Conservation (phyloP, 108 stramenopile species). For the Cyclostephanos invisitatus region DNA sequence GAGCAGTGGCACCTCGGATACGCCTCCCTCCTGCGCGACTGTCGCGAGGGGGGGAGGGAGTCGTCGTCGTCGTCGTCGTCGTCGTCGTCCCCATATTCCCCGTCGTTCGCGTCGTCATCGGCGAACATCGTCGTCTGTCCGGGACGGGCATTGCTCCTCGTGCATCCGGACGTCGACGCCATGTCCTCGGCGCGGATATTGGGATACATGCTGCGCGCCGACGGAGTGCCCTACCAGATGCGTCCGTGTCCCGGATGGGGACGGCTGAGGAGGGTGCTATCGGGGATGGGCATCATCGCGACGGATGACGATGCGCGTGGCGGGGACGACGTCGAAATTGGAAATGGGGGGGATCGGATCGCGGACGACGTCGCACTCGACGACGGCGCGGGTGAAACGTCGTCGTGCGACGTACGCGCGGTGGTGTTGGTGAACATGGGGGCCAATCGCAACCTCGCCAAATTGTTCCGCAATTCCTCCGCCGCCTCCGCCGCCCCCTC, state of each 20-base stretch:
- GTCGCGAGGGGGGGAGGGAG: slow-evolving; percentile 30
- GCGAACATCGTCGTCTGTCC: neutral
- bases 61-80: neutral
- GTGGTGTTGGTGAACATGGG: slow-evolving; percentile 78
- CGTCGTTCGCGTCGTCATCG: too few species aligned
- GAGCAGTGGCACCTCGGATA: slow-evolving; percentile 83
- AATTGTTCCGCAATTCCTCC: slow-evolving; percentile 39
- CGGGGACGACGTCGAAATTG: neutral
- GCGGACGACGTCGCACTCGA: slow-evolving; percentile 12
- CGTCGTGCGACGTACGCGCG: slow-evolving; percentile 48
- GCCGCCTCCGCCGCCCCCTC: neutral
- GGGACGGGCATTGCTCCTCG: slow-evolving; percentile 62
- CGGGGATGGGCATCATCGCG: slow-evolving; percentile 23
- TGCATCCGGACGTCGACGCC: slow-evolving; percentile 77
- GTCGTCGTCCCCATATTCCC: too few species aligned
- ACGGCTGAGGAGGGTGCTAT: slow-evolving; percentile 13
- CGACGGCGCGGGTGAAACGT: slow-evolving; percentile 1
- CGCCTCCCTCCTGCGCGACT: slow-evolving; percentile 74
- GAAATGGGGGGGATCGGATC: neutral
- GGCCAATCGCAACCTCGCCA: slow-evolving; percentile 64
- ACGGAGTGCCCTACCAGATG: slow-evolving; percentile 71
- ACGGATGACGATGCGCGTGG: neutral
- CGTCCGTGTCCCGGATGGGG: slow-evolving; percentile 56
- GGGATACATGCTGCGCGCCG: slow-evolving; percentile 73
- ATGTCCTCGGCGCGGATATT: slow-evolving; percentile 73